These are phyloP conservation scores for Eimeria brunetti DNA, from an alignment of 169 alveolate genomes.

Conservation along the genomic window DNA sequence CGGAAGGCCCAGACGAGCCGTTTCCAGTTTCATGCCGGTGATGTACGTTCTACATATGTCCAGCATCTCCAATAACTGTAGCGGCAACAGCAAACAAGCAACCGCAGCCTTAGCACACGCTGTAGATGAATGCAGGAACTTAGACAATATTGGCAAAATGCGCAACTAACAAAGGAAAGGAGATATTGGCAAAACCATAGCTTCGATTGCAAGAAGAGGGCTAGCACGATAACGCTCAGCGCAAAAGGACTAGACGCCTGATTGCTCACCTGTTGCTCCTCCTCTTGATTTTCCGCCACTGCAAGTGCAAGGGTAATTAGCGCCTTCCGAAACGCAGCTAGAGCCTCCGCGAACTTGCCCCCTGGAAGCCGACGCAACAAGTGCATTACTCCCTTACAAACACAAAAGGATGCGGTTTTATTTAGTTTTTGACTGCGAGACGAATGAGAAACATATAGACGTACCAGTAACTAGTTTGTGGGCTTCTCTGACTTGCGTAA, in stretches of 20 bases:
- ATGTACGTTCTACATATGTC: conserved; percentile 76
- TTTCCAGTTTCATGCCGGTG: conserved; percentile 85
- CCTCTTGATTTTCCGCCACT: conserved; percentile 77
- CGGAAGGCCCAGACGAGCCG: conserved; percentile 82
- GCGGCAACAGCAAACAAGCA: background rate
- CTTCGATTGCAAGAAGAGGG: background rate
- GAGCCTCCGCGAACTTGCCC: conserved; percentile 85
- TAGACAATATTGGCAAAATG: background rate
- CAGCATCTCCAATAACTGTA: conserved; percentile 79
- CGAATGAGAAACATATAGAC: background rate
- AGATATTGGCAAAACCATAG: background rate
- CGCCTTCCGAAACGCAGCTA: conserved; percentile 82
- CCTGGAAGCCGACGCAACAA: conserved; percentile 29
- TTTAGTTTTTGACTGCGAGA: background rate
- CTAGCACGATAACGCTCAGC: too few species aligned
- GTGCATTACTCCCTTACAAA: background rate
- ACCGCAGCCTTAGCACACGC: background rate
- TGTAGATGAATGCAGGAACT: background rate
- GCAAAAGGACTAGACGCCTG: background rate
- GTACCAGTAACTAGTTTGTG: conserved; percentile 80
- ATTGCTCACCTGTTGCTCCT: conserved; percentile 76
- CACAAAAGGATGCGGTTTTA: background rate
- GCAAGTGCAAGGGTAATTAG: conserved; percentile 80
- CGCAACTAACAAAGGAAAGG: background rate
- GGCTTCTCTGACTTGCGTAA: conserved; percentile 74